Evolutionary conservation across 768 basidiomycete species (phyloP), one percentile per base, ranked within the genome.

Genomic region (Boletellus sp.): DNA sequence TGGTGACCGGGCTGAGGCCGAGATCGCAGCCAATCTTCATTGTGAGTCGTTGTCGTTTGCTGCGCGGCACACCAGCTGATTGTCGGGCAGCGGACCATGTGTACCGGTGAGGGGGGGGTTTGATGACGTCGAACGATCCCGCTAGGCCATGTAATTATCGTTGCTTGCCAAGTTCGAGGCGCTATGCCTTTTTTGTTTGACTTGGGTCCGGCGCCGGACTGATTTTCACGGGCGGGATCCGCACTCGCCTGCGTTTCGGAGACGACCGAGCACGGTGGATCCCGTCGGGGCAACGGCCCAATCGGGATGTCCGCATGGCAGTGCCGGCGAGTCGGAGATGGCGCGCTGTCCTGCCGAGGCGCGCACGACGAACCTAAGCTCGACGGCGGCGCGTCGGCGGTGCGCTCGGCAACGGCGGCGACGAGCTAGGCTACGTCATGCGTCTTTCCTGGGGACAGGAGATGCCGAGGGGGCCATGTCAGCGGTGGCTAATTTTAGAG

Each of bases 1-100:
- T 62, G 95, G 96, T 47, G 96, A 98, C 74, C 75, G 90, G 59
- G 91, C 93, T 49, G 96, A 99, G 70, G 91, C 94, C 23, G 96
- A 98, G 73, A 92, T 99, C 62, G 94, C 94, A 48, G 94, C 96
- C 40, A 97, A 98, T 70, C 71, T 93, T 55, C 77, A 90, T 63
- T 74, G 89, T 90, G 65, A 57, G 78, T 67, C 46, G 45, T 37
- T 38, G 37, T 47, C 44, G n/a, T 23, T 28, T 39, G 37, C 53
- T 47, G 33, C 28, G 32, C 45, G 17, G 61, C 49, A 54, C 12
- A 55, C 36, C 32, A 39, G 37, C 50, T 63, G 44, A 66, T 19
- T 52, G 53, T 44, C 55, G 50, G 54, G 26, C 65, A 90, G 89
- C 89, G 69, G 89, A 92, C 67, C 89, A 92, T 67, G 86, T 91